Conservation (phyloP, 164 flowering plant species). For the Vitis cinerea region DNA sequence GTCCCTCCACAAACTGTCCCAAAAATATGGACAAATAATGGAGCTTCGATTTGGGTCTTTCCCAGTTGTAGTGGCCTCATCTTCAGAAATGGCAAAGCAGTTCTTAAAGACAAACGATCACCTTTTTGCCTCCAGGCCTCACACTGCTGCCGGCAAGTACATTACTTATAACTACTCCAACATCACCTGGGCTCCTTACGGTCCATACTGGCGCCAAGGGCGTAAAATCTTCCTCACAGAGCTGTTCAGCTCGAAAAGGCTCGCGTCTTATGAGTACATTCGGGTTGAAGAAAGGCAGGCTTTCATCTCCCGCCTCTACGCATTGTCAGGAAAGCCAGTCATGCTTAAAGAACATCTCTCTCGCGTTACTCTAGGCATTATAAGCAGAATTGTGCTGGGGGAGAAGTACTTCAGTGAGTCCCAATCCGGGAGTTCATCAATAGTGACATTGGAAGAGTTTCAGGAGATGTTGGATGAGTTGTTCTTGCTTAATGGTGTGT, state of each 20-base stretch:
- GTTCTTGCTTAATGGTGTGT: constrained; percentile 23
- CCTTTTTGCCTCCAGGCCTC: constrained; percentile 21
- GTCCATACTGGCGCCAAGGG: too few relatives aligned
- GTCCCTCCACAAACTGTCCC: constrained; percentile 13
- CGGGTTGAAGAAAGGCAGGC: constrained; percentile 18
- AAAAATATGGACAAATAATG: constrained; percentile 27
- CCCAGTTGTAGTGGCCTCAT: constrained; percentile 23
- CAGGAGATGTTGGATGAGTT: constrained; percentile 25
- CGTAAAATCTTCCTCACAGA: too few relatives aligned
- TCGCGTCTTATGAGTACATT: constrained; percentile 23
- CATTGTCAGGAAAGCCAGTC: constrained; percentile 1
- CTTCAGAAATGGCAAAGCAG: constrained; percentile 16
- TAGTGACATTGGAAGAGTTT: constrained; percentile 11
- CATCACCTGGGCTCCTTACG: too few relatives aligned
- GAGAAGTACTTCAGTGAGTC: constrained; percentile 10
- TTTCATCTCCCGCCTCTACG: not conserved
- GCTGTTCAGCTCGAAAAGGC: constrained; percentile 13
- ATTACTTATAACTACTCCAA: constrained; percentile 18
- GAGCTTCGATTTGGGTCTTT: constrained; percentile 23
- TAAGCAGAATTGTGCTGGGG: constrained; percentile 20
- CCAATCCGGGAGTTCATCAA: not conserved
- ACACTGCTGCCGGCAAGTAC: constrained; percentile 26
- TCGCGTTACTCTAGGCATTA: constrained; percentile 2
- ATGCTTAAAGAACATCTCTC: constrained; percentile 12
- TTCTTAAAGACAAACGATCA: constrained; percentile 20